Base-by-base conservation (phyloP, 164 flowering plant genomes). In the Vitis rotundifolia region DNA sequence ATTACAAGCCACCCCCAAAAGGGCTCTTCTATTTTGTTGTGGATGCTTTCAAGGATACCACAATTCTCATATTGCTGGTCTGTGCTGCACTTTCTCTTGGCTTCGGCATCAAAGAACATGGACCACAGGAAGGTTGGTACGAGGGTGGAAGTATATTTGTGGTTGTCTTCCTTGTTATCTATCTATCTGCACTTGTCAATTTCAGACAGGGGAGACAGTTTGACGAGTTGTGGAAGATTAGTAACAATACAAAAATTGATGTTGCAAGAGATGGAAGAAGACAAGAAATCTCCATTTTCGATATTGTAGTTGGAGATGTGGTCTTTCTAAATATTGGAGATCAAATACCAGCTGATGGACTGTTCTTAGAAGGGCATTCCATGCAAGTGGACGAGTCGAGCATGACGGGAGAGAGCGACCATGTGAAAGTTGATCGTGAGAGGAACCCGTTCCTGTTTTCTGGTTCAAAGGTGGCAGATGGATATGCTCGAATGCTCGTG, bases 351-450 rank as follows among this genome's bases (percentile, higher is more conserved):
- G 91, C 96, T 0, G 92, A 90, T 44, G 93, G 96, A 8, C 18
- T 90, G 67, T 86, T 87, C 74, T 19, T 90, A 16, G 71, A 69
- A 3, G 96, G 96, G 0, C 81, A 83, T 64, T 88, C 95, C 1
- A 52, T 90, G 58, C 81, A 71, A 26, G 80, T 90, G 15, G 96
- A 88, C 50, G 95, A 90, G 61, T 87, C 92, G 4, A 87, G 91
- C 86, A 85, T 88, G 88, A 90, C 91, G 1, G 91, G 92, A 14
- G 90, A 90, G 72, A 84, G 90, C 60, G 91, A 90, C 9, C 89
- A 82, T 60, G 81, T 90, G 1, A 84, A 79, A 31, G 79, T 91
- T 0, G 72, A 87, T 61, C 16, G 64, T 8, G 44, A 2, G 1
- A 44, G 48, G 11, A 83, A 87, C 57, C 93, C 93, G 0, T 91